These are phyloP conservation scores for Hericium alpestre DNA, from an alignment of 768 basidiomycete genomes.

Conservation along the genomic window DNA sequence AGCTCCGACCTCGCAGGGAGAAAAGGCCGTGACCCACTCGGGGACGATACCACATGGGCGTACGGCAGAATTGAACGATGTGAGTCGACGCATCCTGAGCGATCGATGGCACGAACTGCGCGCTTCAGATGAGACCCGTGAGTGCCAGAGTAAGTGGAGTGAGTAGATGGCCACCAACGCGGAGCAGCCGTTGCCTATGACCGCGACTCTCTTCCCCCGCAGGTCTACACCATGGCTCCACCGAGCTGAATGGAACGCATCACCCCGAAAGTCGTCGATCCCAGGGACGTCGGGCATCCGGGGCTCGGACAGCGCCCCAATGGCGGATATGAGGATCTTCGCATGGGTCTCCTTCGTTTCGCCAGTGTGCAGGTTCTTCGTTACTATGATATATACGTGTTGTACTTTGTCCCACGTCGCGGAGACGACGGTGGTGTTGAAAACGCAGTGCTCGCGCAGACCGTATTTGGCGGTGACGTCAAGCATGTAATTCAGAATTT, in stretches of 20 bases:
- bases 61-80: conserved; percentile 20
- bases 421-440: background rate
- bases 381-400: background rate
- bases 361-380: background rate
- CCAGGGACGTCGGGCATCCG: background rate
- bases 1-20: background rate
- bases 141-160: no score
- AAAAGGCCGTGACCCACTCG: background rate
- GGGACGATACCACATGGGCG: conserved; percentile 18
- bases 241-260: conserved; percentile 18
- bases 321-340: background rate
- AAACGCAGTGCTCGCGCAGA: background rate
- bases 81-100: conserved; percentile 12
- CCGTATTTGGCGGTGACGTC: background rate
- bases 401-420: background rate
- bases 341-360: background rate
- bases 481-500: background rate
- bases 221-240: conserved; percentile 19
- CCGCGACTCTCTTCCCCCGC: conserved; percentile 19
- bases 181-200: conserved; percentile 23
- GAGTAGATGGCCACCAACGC: conserved; percentile 7
- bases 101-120: conserved; percentile 21
- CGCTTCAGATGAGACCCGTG: conserved; percentile 4
- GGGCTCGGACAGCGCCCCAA: background rate
- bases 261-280: conserved; percentile 1